phyloP scores from a whole-genome alignment of 768 basidiomycete species.

The Macrolepiota dolichaula region DNA sequence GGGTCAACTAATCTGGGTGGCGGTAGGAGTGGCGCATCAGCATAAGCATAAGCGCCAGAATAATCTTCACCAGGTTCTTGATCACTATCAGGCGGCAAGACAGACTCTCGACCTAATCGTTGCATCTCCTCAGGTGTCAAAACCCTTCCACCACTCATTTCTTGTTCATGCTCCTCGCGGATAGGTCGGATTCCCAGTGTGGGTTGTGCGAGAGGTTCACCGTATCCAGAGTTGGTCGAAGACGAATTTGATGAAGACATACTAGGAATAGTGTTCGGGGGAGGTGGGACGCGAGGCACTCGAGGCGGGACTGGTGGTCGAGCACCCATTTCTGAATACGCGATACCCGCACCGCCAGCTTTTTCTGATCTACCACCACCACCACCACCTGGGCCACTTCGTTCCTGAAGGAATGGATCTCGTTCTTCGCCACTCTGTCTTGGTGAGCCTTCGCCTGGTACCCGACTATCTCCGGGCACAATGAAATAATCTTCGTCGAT shows the following conservation, averaged over 20 bases:
- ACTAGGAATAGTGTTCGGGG: conserved; percentile 32
- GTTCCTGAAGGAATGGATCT: conserved; percentile 61
- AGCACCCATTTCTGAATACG: conserved; percentile 20
- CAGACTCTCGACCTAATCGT: conserved; percentile 32
- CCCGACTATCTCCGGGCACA: conserved; percentile 33
- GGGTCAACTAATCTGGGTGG: conserved; percentile 34
- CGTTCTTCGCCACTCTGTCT: conserved; percentile 67
- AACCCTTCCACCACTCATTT: conserved; percentile 26
- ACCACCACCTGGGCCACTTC: conserved; percentile 20
- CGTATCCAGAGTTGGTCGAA: conserved; percentile 43
- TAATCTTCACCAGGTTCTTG: conserved; percentile 22
- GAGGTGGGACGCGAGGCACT: conserved; percentile 37
- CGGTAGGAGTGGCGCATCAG: conserved; percentile 25
- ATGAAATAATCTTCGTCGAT: conserved; percentile 37
- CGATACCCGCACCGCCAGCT: neutral
- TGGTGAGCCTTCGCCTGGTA: conserved; percentile 64
- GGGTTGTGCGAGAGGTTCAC: conserved; percentile 38
- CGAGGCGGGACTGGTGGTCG: conserved; percentile 15
- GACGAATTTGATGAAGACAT: conserved; percentile 37
- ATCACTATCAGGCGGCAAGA: conserved; percentile 23
- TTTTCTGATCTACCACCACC: conserved; percentile 9
- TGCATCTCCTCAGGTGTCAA: conserved; percentile 35
- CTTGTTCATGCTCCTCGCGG: conserved; percentile 28
- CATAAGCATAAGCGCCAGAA: conserved; percentile 27
- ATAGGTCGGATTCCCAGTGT: conserved; percentile 34